Conservation (phyloP, 1,284 basidiomycete genomes). For the Cryptococcus sp. region DNA sequence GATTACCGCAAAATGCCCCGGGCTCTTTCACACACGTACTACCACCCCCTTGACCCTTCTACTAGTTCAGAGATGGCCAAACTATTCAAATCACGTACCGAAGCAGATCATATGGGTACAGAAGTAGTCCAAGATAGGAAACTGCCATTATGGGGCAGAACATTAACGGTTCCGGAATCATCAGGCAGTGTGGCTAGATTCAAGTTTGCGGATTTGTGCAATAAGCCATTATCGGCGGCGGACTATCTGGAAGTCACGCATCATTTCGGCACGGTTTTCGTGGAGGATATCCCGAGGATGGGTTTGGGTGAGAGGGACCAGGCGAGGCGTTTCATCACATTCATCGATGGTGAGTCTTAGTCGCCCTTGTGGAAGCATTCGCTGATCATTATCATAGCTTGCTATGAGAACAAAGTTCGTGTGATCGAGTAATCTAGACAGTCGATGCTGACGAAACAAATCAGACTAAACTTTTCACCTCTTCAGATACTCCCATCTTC, state of each 20-base stretch:
- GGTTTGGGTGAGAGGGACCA: slow-evolving; percentile 81
- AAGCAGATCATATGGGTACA: slow-evolving; percentile 50
- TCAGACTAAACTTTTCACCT: slow-evolving; percentile 78
- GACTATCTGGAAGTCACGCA: slow-evolving; percentile 94
- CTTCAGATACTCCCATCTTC: slow-evolving; percentile 83
- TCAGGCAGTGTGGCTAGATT: slow-evolving; percentile 78
- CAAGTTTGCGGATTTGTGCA: slow-evolving; percentile 81
- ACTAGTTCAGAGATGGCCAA: slow-evolving; percentile 64
- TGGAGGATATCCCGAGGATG: slow-evolving; percentile 84
- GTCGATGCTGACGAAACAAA: not conserved
- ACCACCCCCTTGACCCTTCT: slow-evolving; percentile 65
- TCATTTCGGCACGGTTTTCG: slow-evolving; percentile 80
- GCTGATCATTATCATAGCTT: slow-evolving; percentile 53
- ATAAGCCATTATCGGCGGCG: slow-evolving; percentile 81
- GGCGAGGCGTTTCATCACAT: slow-evolving; percentile 93
- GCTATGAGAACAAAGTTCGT: slow-evolving; percentile 79
- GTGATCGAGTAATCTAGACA: not conserved
- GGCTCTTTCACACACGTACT: slow-evolving; percentile 88
- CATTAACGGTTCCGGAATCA: slow-evolving; percentile 71
- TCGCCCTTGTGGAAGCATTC: too few species aligned
- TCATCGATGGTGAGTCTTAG: slow-evolving; percentile 71
- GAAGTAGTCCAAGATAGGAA: slow-evolving; percentile 60
- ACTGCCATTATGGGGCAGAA: slow-evolving; percentile 83
- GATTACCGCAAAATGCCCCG: slow-evolving; percentile 90
- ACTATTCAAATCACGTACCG: slow-evolving; percentile 64